Evolutionary conservation across 306 rosid genomes (phyloP).

Genomic region (Cajanus cajan): DNA sequence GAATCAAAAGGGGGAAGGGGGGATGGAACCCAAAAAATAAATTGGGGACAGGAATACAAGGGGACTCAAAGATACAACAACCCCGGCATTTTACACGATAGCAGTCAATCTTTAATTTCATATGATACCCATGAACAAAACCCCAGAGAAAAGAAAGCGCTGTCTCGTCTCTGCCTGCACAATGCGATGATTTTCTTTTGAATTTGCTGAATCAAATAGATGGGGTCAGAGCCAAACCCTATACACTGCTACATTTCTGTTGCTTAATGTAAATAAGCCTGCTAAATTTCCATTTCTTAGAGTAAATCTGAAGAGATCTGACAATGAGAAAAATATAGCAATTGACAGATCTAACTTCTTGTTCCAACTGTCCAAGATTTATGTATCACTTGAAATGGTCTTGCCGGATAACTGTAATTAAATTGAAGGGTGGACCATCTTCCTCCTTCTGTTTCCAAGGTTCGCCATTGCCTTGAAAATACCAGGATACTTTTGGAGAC

Average conservation of each 20-base stretch:
- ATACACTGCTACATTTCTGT: not conserved
- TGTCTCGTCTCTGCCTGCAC: constrained; percentile 21
- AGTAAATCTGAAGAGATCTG: not conserved
- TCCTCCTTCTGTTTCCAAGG: constrained; percentile 73
- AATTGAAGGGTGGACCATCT: constrained; percentile 51
- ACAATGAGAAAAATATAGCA: constrained; percentile 8
- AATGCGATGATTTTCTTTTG: constrained; percentile 17
- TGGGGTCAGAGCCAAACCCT: constrained; percentile 9
- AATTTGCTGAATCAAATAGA: constrained; percentile 26
- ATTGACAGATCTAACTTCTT: not conserved
- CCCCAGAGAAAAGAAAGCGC: not conserved
- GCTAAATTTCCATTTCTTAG: not conserved
- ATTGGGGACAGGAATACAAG: not conserved
- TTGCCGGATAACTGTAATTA: constrained; percentile 53
- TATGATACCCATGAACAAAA: not conserved
- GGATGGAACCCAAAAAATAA: not conserved
- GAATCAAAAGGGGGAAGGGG: not conserved
- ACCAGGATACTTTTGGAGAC: constrained; percentile 85
- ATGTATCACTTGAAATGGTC: constrained; percentile 67
- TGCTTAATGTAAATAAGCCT: constrained; percentile 4
- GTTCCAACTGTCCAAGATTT: constrained; percentile 8
- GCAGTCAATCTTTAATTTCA: constrained; percentile 20
- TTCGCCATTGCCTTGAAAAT: constrained; percentile 58
- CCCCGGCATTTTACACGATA: not conserved
- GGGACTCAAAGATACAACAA: not conserved